Evolutionary conservation across 768 basidiomycete species (phyloP), one percentile per base, ranked within the genome.

Genomic region (Udeniomyces megalosporus): DNA sequence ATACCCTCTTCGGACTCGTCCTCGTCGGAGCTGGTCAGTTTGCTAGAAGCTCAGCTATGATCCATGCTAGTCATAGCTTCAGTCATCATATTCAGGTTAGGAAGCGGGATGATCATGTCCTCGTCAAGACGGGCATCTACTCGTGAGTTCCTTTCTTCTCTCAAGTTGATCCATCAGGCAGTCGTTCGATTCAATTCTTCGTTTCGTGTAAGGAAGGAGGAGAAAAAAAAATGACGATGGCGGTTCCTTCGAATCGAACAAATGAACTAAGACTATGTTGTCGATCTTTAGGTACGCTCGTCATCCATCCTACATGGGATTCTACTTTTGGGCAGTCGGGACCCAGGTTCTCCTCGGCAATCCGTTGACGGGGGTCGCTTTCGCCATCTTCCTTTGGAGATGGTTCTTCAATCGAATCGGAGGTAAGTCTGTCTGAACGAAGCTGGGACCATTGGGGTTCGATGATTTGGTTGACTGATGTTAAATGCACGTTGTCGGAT

Each of bases 301-400:
- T 15, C 95, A 99, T 74, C 95, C 95, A 12, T 95, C 93, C 0
- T 99, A 99, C 68, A 81, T 88, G 1, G 95, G 92, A 2, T 99
- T 96, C 77, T 93, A 87, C 73, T 97, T 93, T 73, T 97, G 95
- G 95, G 91, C 90, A 0, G 70, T 99, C 29, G 90, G 92, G 2
- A 95, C 90, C 0, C 95, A 99, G 71, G 74, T 97, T 42, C 80
- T 89, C 0, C 78, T 97, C 24, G 90, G 90, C 70, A 99, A 97
- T 70, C 81, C 86, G 0, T 32, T 90, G 17, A 82, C 82, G 15
- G 82, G 87, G 66, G 48, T 82, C 2, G 72, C 81, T 1, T 97
- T 85, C 70, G 69, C 78, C 1, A 66, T 80, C 42, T 73, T 91
- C 1, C 76, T 97, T 5, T 91, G 86, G 82, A 77, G 80, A 52